phyloP scores from a whole-genome alignment of 768 basidiomycete species.

The Suillus subalutaceus region DNA sequence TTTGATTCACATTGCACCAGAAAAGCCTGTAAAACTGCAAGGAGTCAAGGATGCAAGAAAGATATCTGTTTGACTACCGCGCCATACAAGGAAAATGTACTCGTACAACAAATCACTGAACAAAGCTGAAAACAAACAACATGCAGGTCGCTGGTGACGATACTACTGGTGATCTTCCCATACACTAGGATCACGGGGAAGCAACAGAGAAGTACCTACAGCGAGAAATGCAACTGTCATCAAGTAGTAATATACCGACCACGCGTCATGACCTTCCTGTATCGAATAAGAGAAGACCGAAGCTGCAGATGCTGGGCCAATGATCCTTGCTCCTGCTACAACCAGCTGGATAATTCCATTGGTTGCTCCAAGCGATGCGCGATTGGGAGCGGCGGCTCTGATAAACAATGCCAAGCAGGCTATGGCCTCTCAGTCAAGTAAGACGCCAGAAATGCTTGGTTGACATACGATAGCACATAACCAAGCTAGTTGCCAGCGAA shows the following conservation, averaged over 20 bases:
- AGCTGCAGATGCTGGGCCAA: not conserved
- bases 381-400: slow-evolving; percentile 1
- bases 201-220: not conserved
- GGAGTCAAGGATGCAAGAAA: not conserved
- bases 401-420: not conserved
- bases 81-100: not conserved
- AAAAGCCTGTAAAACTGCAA: not conserved
- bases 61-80: not conserved
- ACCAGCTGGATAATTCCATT: not conserved
- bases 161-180: not conserved
- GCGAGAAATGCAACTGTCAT: not conserved
- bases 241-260: not conserved
- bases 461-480: slow-evolving; percentile 5
- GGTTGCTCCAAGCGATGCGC: not conserved
- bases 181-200: slow-evolving; percentile 1
- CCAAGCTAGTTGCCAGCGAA: not conserved
- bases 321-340: not conserved
- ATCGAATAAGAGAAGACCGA: slow-evolving; percentile 2
- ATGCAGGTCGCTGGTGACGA: not conserved
- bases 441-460: not conserved
- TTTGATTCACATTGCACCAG: not conserved
- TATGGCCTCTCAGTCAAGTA: not conserved
- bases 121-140: not conserved
- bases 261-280: not conserved
- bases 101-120: not conserved